phyloP scores from a whole-genome alignment of 2,329 filamentous ascomycete genomes.

The Calycina herbarum region DNA sequence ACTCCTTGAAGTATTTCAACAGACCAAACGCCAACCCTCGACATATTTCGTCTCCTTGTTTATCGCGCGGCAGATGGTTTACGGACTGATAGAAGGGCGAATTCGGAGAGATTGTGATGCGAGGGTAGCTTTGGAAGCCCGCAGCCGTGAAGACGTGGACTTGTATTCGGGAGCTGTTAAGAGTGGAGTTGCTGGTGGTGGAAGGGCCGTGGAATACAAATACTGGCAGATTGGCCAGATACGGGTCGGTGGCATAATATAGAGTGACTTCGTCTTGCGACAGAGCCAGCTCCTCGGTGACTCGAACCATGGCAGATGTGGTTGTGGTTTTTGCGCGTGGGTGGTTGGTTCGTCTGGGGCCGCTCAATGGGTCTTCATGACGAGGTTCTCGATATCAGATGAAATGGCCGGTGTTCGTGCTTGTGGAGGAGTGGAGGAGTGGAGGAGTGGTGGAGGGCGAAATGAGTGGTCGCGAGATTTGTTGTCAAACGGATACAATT shows the following conservation, averaged over 20 bases:
- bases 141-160: constrained; percentile 88
- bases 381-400: constrained; percentile 19
- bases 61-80: constrained; percentile 84
- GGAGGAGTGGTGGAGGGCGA: constrained; percentile 10
- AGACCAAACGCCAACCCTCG: constrained; percentile 89
- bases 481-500: constrained; percentile 10
- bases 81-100: constrained; percentile 91
- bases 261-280: constrained; percentile 80
- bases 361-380: constrained; percentile 34
- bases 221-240: constrained; percentile 77
- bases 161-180: constrained; percentile 91
- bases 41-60: constrained; percentile 92
- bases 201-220: constrained; percentile 92
- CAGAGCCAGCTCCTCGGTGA: constrained; percentile 74
- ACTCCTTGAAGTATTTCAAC: constrained; percentile 89
- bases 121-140: constrained; percentile 85
- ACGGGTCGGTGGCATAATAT: constrained; percentile 84
- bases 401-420: background rate
- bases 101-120: constrained; percentile 89
- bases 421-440: constrained; percentile 5
- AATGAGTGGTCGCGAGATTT: constrained; percentile 12
- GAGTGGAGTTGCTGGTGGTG: constrained; percentile 81
- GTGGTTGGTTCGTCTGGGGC: constrained; percentile 26
- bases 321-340: background rate
- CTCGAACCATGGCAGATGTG: constrained; percentile 70